These are phyloP conservation scores for Sarocladium strictum DNA, from an alignment of 2,329 filamentous ascomycete genomes.

Conservation along the genomic window DNA sequence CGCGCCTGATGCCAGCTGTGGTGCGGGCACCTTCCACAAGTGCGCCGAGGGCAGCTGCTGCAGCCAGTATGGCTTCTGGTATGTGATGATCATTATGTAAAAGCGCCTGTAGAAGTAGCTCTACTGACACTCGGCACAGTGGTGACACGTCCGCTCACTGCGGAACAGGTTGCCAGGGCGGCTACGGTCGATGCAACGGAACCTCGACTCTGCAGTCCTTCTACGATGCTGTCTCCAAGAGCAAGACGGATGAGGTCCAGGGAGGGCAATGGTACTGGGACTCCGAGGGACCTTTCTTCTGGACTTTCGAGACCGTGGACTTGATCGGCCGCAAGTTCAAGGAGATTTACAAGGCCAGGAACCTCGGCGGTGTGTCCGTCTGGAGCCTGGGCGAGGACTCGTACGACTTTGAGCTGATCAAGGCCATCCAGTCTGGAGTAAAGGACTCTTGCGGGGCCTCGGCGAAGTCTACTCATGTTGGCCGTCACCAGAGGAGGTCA, in stretches of 20 bases:
- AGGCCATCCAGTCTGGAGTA: slow-evolving; percentile 31
- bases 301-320: slow-evolving; percentile 49
- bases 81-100: background rate
- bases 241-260: slow-evolving; percentile 37
- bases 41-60: background rate
- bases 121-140: background rate
- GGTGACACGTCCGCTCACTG: slow-evolving; percentile 1
- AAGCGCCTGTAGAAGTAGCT: too few relatives aligned
- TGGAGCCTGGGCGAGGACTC: slow-evolving; percentile 49
- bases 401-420: slow-evolving; percentile 35
- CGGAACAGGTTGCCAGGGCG: background rate
- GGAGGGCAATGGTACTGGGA: slow-evolving; percentile 54
- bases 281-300: slow-evolving; percentile 36
- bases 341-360: slow-evolving; percentile 32
- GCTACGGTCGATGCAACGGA: slow-evolving; percentile 14
- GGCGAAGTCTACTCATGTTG: too few relatives aligned
- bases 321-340: slow-evolving; percentile 41
- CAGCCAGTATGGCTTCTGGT: slow-evolving; percentile 7
- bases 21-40: background rate
- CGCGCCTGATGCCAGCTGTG: background rate
- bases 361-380: slow-evolving; percentile 45
- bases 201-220: slow-evolving; percentile 22
- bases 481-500: too few relatives aligned
- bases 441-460: too few relatives aligned
- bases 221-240: slow-evolving; percentile 32